Evolutionary conservation across 2,329 filamentous ascomycete genomes (phyloP), one percentile per base, ranked within the genome.

Genomic region (Penicillium sp.): DNA sequence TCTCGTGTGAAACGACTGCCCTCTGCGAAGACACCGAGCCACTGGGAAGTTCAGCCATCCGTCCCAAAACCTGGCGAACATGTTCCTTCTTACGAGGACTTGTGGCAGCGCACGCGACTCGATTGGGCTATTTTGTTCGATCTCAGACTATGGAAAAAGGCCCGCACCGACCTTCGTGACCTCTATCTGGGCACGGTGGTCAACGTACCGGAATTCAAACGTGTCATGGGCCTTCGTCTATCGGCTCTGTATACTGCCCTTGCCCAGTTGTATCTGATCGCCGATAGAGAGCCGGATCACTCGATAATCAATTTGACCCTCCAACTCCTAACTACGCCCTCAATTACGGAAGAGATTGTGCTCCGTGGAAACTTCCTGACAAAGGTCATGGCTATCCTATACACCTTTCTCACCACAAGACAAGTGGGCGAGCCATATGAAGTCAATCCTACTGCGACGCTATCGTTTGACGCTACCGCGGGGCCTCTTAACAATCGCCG

Each of bases 221-320:
- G 94, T 21, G 88, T 99, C 9, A 83, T 99, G 59, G 93, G 94
- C 2, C 82, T 99, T 48, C 88, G 95, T n/a, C 96, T 99, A 75
- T 92, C 96, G 57, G 94, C 93, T 0, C 84, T 99, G 3, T 99
- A 99, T 78, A 98, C 95, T 1, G 91, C 91, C 2, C 81, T 99
- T 52, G 93, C 95, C 5, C 94, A 99, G 75, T 83, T 99, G 3
- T 99, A 98, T 75, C 86, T 99, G 31, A 95, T 99, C 67, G 94
- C 94, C 15, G 95, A 99, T 73, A 86, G 95, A 66, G 95, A 99
- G 75, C 95, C 95, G 2, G 95, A 99, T 72, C 94, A 98, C 77
- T 98, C 94, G 11, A 98, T 99, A 73, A 97, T 99, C 82, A 97
- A 97, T 73, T 86, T 99, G 44, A 98, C 94, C 5, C 82, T 98